Evolutionary conservation across 2,329 filamentous ascomycete genomes (phyloP), one percentile per base, ranked within the genome.

Genomic region (Verticillium nonalfalfae): DNA sequence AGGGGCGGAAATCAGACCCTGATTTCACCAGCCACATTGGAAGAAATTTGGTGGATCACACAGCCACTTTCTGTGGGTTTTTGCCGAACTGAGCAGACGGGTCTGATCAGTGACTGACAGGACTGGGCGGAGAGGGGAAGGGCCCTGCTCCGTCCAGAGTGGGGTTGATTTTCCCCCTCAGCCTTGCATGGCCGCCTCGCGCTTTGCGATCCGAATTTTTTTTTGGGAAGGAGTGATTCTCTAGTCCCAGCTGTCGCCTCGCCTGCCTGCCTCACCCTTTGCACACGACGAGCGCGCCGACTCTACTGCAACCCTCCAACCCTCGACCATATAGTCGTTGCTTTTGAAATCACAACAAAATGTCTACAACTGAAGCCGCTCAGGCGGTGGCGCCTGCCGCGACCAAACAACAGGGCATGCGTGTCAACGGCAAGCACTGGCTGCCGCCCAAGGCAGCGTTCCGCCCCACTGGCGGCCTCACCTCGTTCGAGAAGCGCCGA

Each of bases 391-490:
- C 71, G 33, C 70, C 72, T 31, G 69, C 76, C 62, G 66, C 33
- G 65, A 70, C 56, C 81, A 80, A 68, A 70, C 71, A 61, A 78
- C 77, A 75, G 91, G 58, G 88, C 65, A 89, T 95, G 84, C 90
- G 91, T 69, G 90, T 89, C 75, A 97, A 96, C 97, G 95, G 95
- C 73, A 97, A 98, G 80, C 91, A 96, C 79, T 99, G 95, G 95
- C 93, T 96, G 73, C 81, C 83, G 59, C 81, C 85, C 34, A 94
- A 93, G 74, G 90, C 89, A 65, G 87, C 95, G 1, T 98, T 98
- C 76, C 89, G 95, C 45, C 94, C 91, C 4, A 87, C 80, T 14
- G 83, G 90, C 10, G 92, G 93, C 33, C 83, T 93, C 68, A 90
- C 86, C 2, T 87, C 91, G 0, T 98, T 90, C 74, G 87, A 89